Conservation (phyloP, 345 rosid genomes). For the Citrus reticulata region DNA sequence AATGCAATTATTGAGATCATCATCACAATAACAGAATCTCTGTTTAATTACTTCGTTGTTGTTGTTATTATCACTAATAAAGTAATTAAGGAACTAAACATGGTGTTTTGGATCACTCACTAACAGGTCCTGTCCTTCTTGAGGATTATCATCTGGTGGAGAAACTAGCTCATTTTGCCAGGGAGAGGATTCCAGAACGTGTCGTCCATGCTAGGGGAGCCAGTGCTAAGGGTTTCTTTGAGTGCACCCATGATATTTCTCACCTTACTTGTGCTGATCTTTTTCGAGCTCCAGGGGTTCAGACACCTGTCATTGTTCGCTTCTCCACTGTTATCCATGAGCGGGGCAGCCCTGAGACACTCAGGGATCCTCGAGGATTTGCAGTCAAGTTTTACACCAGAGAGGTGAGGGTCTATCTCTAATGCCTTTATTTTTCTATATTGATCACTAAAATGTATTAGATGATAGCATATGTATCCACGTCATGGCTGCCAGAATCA, state of each 20-base stretch:
- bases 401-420: constrained; percentile 50
- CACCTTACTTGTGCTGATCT: constrained; percentile 85
- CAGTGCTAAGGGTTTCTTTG: constrained; percentile 98
- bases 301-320: constrained; percentile 92
- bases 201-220: constrained; percentile 98
- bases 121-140: constrained; percentile 81
- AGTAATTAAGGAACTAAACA: background rate
- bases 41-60: background rate
- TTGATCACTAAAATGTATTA: background rate
- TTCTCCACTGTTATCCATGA: constrained; percentile 98
- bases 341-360: constrained; percentile 98
- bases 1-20: background rate
- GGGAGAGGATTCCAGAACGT: constrained; percentile 95
- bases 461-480: background rate
- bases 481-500: background rate
- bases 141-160: constrained; percentile 97
- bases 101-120: background rate
- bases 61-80: background rate
- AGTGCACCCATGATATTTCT: constrained; percentile 89
- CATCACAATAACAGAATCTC: background rate
- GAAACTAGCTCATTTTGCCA: constrained; percentile 84
- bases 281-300: constrained; percentile 87
- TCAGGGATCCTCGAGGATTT: constrained; percentile 94
- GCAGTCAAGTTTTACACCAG: constrained; percentile 98
- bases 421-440: background rate